Evolutionary conservation across 805 yeast genomes (phyloP), one percentile per base, ranked within the genome.

Genomic region (Candida rishiriensis): DNA sequence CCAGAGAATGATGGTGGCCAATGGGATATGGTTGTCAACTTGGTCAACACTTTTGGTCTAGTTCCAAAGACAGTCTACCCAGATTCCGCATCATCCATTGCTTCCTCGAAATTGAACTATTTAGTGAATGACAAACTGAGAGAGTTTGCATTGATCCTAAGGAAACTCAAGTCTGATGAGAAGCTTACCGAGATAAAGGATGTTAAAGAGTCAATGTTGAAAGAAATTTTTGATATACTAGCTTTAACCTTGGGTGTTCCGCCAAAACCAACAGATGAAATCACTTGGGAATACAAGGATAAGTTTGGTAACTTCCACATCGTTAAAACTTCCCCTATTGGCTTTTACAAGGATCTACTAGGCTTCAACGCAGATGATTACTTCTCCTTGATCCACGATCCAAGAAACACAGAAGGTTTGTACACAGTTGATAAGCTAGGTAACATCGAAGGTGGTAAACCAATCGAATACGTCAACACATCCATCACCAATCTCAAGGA

Each of bases 1-100:
- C 95, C 96, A 29, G 81, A 83, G 41, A 69, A 77, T 50, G 96
- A 88, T 59, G 96, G 96, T 53, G 96, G 96, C 44, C 96, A 88
- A 66, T 88, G 87, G 79, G 86, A 85, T 53, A 84, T 88, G 93
- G 79, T 87, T 54, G 75, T 82, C 34, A 88, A 88, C 62, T 63
- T 88, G 43, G 79, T 88, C 39, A 78, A 79, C 50, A 85, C 84
- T 59, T 88, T 86, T 56, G 96, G 96, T 29, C 64, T 85, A 41
- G 85, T 88, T 41, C 96, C 96, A 36, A 73, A 83, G 56, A 76
- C 79, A 44, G 60, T 77, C 13, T 88, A 75, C 66, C 88, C 89
- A 17, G 96, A 88, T 63, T 77, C 83, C 47, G 73, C 73, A 13
- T 77, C 76, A 41, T 75, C 81, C 10, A 69, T 82, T 17, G 73